Percentiles rank a stretch among this genome's conserved stretches.
Conservation (phyloP, 2,329 filamentous ascomycete genomes). For the Aureobasidium sp. region DNA sequence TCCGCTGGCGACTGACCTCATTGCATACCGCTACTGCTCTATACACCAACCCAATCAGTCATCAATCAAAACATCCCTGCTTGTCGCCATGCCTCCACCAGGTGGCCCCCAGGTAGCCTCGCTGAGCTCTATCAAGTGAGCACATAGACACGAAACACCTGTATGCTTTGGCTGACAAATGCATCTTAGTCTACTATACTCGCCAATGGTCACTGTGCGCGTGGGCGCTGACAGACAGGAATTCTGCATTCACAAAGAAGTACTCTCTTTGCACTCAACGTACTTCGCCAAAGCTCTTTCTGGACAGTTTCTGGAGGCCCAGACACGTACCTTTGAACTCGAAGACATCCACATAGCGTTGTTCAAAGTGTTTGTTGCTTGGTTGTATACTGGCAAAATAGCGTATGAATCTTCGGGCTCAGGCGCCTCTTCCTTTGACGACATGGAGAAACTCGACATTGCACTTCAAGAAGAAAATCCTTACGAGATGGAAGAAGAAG, state of each 20-base stretch:
- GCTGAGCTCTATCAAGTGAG: background rate
- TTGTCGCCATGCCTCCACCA: background rate
- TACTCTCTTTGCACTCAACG: background rate
- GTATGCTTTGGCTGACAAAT: background rate
- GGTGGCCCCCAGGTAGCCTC: background rate
- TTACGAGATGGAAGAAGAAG: background rate
- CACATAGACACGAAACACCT: background rate
- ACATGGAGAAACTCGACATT: background rate
- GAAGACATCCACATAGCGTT: background rate
- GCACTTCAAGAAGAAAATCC: background rate
- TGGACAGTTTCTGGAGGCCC: background rate
- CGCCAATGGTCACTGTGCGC: background rate
- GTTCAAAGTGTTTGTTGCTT: background rate
- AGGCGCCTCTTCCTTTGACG: background rate
- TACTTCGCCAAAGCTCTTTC: conserved; percentile 2
- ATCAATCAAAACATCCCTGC: background rate
- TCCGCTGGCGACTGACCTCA: too few relatives aligned
- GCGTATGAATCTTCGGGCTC: background rate
- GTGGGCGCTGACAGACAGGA: background rate
- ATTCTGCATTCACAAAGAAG: background rate
- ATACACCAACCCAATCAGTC: background rate
- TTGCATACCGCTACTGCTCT: background rate
- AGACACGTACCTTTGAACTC: background rate
- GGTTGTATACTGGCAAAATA: background rate
- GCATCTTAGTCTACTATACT: background rate